Percentiles rank a stretch among this genome's conserved stretches.
Evolutionary conservation across 805 yeast genomes (phyloP).

Genomic region (Ogataea sp.): DNA sequence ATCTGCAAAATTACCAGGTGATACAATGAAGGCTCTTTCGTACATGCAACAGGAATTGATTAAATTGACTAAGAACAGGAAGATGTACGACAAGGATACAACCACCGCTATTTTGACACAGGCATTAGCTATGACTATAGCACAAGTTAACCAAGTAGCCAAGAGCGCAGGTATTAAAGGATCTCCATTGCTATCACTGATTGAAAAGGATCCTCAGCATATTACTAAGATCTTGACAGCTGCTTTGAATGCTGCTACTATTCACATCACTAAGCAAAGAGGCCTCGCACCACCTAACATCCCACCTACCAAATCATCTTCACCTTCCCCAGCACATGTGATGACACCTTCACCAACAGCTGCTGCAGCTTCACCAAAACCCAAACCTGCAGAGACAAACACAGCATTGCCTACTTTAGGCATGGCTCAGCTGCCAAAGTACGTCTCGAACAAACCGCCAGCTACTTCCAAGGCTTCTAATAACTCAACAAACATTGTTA

Average conservation of each 20-base stretch:
- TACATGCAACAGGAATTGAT: constrained; percentile 83
- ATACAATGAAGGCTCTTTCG: constrained; percentile 66
- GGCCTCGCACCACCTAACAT: constrained; percentile 25
- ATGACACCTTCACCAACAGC: constrained; percentile 4
- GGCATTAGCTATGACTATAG: constrained; percentile 88
- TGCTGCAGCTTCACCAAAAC: constrained; percentile 2
- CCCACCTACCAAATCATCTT: constrained; percentile 1
- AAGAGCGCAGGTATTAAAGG: constrained; percentile 76
- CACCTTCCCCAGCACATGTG: constrained; percentile 1
- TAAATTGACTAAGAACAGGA: constrained; percentile 68
- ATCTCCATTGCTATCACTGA: constrained; percentile 68
- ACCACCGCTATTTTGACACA: constrained; percentile 82
- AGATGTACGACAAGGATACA: constrained; percentile 68
- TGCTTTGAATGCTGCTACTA: constrained; percentile 72
- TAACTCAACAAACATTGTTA: background rate
- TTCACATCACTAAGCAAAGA: constrained; percentile 48
- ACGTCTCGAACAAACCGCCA: constrained; percentile 2
- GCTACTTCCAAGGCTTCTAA: too few relatives aligned
- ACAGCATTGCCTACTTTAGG: constrained; percentile 2
- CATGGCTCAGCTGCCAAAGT: background rate
- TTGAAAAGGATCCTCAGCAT: constrained; percentile 76
- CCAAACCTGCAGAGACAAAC: constrained; percentile 10
- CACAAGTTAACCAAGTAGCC: constrained; percentile 83
- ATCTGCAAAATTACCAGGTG: constrained; percentile 37
- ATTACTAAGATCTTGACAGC: constrained; percentile 71